phyloP scores from a whole-genome alignment of 2,329 filamentous ascomycete species.

The Neonectria ditissima region DNA sequence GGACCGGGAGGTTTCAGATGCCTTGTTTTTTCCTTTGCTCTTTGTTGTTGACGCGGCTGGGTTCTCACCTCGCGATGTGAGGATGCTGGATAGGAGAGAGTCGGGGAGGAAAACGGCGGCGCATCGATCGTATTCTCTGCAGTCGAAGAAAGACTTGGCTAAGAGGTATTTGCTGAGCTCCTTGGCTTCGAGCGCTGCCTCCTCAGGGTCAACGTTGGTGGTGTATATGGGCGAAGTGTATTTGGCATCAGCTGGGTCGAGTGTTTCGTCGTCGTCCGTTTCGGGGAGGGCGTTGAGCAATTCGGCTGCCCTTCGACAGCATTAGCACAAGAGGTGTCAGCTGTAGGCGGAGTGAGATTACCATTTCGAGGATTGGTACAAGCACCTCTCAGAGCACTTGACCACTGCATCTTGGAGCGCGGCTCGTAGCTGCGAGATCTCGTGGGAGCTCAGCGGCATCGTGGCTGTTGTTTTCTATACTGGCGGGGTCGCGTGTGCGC shows the following conservation, averaged over 20 bases:
- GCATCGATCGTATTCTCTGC: slow-evolving; percentile 93
- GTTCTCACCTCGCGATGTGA: slow-evolving; percentile 61
- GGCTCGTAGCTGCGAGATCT: slow-evolving; percentile 73
- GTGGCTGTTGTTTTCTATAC: slow-evolving; percentile 44
- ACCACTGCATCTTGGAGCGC: slow-evolving; percentile 87
- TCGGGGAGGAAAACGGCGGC: slow-evolving; percentile 89
- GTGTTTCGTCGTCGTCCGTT: slow-evolving; percentile 63
- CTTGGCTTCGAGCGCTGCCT: slow-evolving; percentile 80
- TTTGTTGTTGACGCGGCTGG: slow-evolving; percentile 56
- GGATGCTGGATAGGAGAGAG: slow-evolving; percentile 75
- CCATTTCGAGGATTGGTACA: slow-evolving; percentile 98
- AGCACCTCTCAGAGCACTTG: slow-evolving; percentile 92
- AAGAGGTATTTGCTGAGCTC: slow-evolving; percentile 88
- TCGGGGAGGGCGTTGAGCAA: slow-evolving; percentile 86
- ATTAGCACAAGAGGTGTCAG: slow-evolving; percentile 30
- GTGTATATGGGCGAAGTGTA: slow-evolving; percentile 62
- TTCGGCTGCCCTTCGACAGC: slow-evolving; percentile 83
- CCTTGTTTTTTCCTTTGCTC: slow-evolving; percentile 70
- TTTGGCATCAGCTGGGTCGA: slow-evolving; percentile 47
- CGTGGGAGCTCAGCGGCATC: slow-evolving; percentile 68
- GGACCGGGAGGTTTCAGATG: slow-evolving; percentile 35
- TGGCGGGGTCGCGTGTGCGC: slow-evolving; percentile 29
- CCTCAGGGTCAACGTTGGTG: slow-evolving; percentile 74
- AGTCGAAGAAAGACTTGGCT: slow-evolving; percentile 95
- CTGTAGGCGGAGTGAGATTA: slow-evolving; percentile 52